phyloP scores from a whole-genome alignment of 257 asterid genomes.

The Salvia miltiorrhiza region DNA sequence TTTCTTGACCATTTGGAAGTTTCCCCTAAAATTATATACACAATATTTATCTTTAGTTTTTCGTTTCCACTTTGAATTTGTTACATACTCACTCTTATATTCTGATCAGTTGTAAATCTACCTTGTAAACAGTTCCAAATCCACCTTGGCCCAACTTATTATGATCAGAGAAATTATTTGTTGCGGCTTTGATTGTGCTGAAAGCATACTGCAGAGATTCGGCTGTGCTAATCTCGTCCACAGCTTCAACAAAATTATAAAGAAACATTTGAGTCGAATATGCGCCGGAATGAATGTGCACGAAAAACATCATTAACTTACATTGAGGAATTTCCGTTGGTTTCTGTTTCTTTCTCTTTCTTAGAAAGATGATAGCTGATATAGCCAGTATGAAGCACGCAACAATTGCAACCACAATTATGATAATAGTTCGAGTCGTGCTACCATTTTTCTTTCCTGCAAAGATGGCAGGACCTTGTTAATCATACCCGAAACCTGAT shows the following conservation, averaged over 20 bases:
- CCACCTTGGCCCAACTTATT: conserved; percentile 41
- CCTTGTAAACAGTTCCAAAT: conserved; percentile 38
- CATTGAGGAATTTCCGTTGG: neutral
- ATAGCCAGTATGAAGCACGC: neutral
- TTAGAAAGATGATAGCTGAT: neutral
- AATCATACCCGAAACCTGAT: too few species aligned
- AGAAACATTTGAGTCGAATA: neutral
- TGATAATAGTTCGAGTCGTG: conserved; percentile 7
- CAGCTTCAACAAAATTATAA: neutral
- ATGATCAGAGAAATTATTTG: conserved; percentile 26
- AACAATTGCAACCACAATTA: conserved; percentile 8
- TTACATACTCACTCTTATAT: too few species aligned
- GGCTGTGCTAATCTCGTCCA: neutral
- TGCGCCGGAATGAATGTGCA: neutral
- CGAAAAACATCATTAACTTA: conserved; percentile 1
- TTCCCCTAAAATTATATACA: conserved; percentile 23
- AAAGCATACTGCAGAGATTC: conserved; percentile 32
- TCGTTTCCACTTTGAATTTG: too few species aligned
- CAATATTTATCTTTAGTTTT: neutral
- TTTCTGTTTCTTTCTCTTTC: conserved; percentile 4
- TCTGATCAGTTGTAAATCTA: too few species aligned
- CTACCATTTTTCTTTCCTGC: conserved; percentile 13
- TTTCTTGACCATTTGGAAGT: conserved; percentile 27
- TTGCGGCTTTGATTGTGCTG: conserved; percentile 22
- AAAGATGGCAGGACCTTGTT: too few species aligned